Evolutionary conservation across 305 asterid genomes (phyloP).

Genomic region (Andrographis paniculata): DNA sequence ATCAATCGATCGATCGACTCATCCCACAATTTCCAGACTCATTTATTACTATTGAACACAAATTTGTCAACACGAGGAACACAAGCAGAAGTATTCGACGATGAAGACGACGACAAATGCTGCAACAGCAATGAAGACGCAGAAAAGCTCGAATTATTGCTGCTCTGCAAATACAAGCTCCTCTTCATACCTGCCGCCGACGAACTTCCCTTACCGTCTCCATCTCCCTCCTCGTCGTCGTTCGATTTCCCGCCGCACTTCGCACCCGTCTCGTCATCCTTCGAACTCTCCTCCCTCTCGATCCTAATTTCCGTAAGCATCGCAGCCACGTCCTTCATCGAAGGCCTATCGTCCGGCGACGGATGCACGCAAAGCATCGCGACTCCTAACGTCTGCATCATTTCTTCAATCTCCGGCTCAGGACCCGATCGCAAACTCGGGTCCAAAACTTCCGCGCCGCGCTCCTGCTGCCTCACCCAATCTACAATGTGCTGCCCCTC

Average conservation of each 20-base stretch:
- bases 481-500: constrained; percentile 83
- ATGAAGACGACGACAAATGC: constrained; percentile 22
- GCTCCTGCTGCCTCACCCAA: constrained; percentile 38
- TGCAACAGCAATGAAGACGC: constrained; percentile 60
- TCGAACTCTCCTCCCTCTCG: constrained; percentile 45
- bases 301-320: constrained; percentile 74
- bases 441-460: constrained; percentile 22
- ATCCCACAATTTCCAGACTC: neutral
- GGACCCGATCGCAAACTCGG: constrained; percentile 36
- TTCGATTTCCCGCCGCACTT: constrained; percentile 5
- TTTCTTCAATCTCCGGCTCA: constrained; percentile 56
- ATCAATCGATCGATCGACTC: neutral
- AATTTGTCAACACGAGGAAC: no score
- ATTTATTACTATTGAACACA: neutral
- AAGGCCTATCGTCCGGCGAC: constrained; percentile 60
- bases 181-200: constrained; percentile 35
- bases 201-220: constrained; percentile 2
- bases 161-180: constrained; percentile 48
- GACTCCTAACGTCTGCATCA: constrained; percentile 75
- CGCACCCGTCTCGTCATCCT: constrained; percentile 27
- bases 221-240: constrained; percentile 8
- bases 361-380: constrained; percentile 72
- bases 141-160: constrained; percentile 54
- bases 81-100: no score
- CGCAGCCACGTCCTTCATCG: constrained; percentile 76